Evolutionary conservation across 768 basidiomycete species (phyloP), one percentile per base, ranked within the genome.

Genomic region (Tephrocybe rancida): DNA sequence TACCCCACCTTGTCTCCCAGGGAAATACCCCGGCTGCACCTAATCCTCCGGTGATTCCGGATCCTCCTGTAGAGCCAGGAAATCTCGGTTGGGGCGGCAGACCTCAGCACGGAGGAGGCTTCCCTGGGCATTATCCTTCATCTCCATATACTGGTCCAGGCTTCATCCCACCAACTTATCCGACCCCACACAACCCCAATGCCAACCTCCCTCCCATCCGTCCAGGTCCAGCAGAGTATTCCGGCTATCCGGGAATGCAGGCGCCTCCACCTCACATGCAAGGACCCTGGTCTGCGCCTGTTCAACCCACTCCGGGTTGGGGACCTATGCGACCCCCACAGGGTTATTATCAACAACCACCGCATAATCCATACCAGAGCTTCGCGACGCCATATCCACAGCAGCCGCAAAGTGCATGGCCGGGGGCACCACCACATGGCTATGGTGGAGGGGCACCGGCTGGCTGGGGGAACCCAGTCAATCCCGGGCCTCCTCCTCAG

Each of bases 1-100:
- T 35, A 7, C 13, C 32, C 2, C 7, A 5, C 5, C 3, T 18
- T 44, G 3, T 5, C 2, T 14, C 21, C 19, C 2, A 19, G 39
- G 13, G 3, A 7, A 22, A 41, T 22, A 42, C 47, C 7, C 53
- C 53, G 8, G 1, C 29, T 4, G 24, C 24, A 35, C 8, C 30
- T 13, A 45, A 38, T 18, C 48, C 48, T 24, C 53, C 53, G 1
- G 47, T 54, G 3, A 54, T 54, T 8, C 53, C 53, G 18, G 53
- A 54, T 3, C 10, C 47, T 16, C 42, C 53, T 21, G 16, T 5
- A 3, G 41, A 34, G 18, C 19, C 22, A 19, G 26, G 25, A 44
- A 24, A 44, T 14, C 38, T 41, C 8, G 42, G 19, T 7, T 54
- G 53, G 53, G 53, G 38, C 16, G 41, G 13, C 26, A 21, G 21